phyloP scores from a whole-genome alignment of 2,329 filamentous ascomycete species.

The Coniosporium tulheliwenetii region DNA sequence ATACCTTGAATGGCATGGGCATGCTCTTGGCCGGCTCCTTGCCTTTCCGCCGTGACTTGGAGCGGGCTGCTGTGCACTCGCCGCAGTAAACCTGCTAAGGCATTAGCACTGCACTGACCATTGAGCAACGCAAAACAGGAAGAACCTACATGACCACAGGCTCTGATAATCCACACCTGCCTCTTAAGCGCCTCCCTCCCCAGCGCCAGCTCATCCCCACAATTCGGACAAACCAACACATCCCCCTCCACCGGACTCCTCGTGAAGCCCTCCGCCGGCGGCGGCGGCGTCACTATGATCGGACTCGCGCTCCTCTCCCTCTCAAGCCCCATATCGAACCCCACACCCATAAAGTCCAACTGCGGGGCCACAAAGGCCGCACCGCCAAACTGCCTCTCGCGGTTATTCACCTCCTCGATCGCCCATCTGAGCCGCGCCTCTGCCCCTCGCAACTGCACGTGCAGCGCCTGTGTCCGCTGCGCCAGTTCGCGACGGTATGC shows the following conservation, averaged over 20 bases:
- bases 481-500: too few relatives aligned
- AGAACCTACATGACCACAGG: conserved; percentile 71
- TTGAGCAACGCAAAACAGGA: neutral
- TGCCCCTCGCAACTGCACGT: too few relatives aligned
- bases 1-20: conserved; percentile 25
- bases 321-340: conserved; percentile 24
- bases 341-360: conserved; percentile 25
- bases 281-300: conserved; percentile 33
- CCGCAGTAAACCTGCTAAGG: conserved; percentile 35
- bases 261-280: conserved; percentile 63
- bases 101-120: neutral
- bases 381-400: neutral
- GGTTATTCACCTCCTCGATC: too few relatives aligned
- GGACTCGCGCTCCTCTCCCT: conserved; percentile 6
- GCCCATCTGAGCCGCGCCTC: too few relatives aligned
- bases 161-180: conserved; percentile 84
- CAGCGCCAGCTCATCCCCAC: conserved; percentile 66
- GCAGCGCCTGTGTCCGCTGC: too few relatives aligned
- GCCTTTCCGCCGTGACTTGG: conserved; percentile 15
- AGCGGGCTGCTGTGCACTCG: conserved; percentile 28
- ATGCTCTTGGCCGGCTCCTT: conserved; percentile 19
- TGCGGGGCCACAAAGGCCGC: conserved; percentile 5
- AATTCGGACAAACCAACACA: conserved; percentile 70
- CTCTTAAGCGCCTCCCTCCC: conserved; percentile 54
- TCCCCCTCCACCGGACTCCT: conserved; percentile 57